Conservation (phyloP, 371 early-diverging fungal species). For the Blakeslea trispora region DNA sequence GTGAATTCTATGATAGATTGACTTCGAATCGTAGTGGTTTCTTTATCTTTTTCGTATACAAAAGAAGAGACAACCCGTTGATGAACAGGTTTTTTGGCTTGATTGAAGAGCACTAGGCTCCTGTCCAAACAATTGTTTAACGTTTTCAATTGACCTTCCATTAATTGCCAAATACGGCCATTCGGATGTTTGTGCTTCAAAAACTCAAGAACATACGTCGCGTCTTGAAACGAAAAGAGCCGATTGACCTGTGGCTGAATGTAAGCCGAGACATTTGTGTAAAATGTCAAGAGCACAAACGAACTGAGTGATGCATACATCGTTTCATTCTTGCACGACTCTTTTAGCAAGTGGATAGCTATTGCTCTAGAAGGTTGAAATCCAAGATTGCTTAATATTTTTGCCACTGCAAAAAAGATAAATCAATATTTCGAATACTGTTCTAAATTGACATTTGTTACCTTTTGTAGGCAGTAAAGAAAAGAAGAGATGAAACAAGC, state of each 20-base stretch:
- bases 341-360: constrained; percentile 20
- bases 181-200: constrained; percentile 22
- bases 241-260: constrained; percentile 20
- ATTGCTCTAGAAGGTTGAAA: constrained; percentile 21
- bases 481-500: constrained; percentile 31
- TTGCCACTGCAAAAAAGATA: constrained; percentile 17
- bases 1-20: constrained; percentile 20
- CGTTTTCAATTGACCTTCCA: constrained; percentile 26
- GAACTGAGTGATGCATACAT: constrained; percentile 29
- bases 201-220: constrained; percentile 10
- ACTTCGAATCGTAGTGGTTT: background rate
- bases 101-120: constrained; percentile 17
- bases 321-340: constrained; percentile 18
- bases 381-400: constrained; percentile 24
- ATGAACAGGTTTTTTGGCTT: constrained; percentile 5
- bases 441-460: no score
- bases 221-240: constrained; percentile 15
- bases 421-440: background rate
- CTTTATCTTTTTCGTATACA: background rate
- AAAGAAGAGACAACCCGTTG: background rate
- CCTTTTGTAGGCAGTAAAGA: constrained; percentile 35
- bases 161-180: constrained; percentile 22
- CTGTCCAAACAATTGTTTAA: constrained; percentile 17
- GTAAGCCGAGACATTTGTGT: constrained; percentile 28
- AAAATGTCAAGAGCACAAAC: constrained; percentile 24